Percentiles rank a stretch among this genome's conserved stretches.
Evolutionary conservation across 192 early-diverging fungal genomes (phyloP).

Genomic region (Coemansia sp.): DNA sequence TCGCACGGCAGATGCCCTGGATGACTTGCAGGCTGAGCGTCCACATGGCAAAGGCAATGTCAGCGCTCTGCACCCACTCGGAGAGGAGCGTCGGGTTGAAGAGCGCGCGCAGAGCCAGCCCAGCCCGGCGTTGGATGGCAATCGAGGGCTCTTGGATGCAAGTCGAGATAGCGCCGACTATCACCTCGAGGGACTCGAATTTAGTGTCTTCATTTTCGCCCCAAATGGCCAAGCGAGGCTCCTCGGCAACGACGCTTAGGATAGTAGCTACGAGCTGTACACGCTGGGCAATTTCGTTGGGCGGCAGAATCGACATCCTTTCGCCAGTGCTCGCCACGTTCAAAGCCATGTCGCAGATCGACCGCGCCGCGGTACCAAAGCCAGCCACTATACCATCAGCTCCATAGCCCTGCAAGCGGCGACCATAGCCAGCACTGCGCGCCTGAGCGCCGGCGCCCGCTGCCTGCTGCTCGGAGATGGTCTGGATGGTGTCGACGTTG

Average conservation of each 20-base stretch:
- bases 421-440: constrained; percentile 37
- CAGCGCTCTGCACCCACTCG: constrained; percentile 76
- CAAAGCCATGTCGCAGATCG: constrained; percentile 52
- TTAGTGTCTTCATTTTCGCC: constrained; percentile 63
- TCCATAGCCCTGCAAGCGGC: constrained; percentile 25
- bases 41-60: constrained; percentile 78
- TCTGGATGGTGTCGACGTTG: constrained; percentile 51
- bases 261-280: constrained; percentile 78
- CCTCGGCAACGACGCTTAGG: constrained; percentile 69
- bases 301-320: constrained; percentile 45
- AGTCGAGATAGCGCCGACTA: constrained; percentile 70
- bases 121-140: constrained; percentile 69
- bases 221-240: constrained; percentile 74
- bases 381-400: constrained; percentile 3
- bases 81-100: constrained; percentile 68
- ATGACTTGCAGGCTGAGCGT: constrained; percentile 63
- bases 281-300: constrained; percentile 62
- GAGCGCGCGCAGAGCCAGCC: constrained; percentile 69
- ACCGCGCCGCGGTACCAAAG: constrained; percentile 10
- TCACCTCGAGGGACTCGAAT: constrained; percentile 70
- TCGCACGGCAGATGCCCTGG: constrained; percentile 50
- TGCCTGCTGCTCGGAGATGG: constrained; percentile 50
- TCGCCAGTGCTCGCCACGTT: constrained; percentile 47
- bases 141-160: constrained; percentile 73
- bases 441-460: constrained; percentile 26